Evolutionary conservation across 2,329 filamentous ascomycete species (phyloP).

Genomic region (Fusarium solani-melongenae): DNA sequence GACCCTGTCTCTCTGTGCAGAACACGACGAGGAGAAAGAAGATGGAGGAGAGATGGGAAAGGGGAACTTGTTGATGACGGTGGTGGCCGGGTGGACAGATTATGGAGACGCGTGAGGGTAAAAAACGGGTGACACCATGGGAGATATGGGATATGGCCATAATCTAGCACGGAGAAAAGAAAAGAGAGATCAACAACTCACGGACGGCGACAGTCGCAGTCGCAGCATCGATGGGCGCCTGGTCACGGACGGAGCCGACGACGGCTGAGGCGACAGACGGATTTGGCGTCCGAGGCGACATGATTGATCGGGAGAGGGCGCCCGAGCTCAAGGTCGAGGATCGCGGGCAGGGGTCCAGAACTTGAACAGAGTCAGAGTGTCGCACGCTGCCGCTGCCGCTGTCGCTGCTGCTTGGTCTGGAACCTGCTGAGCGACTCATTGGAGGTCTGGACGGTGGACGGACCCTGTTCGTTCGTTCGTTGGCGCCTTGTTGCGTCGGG

Average conservation of each 20-base stretch:
- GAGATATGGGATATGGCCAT: background rate
- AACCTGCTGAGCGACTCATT: background rate
- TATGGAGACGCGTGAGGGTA: background rate
- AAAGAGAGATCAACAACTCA: background rate
- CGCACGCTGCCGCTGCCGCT: background rate
- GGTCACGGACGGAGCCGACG: slow-evolving; percentile 34
- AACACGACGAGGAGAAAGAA: background rate
- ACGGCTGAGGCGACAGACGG: slow-evolving; percentile 20
- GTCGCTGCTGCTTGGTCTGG: background rate
- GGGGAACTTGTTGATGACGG: slow-evolving; percentile 8
- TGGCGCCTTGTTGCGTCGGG: background rate
- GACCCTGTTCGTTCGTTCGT: background rate
- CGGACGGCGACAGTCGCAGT: background rate
- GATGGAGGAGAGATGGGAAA: slow-evolving; percentile 2
- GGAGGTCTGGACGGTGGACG: background rate
- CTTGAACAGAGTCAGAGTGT: background rate
- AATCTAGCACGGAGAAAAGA: background rate
- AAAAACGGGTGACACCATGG: background rate
- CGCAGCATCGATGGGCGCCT: slow-evolving; percentile 2
- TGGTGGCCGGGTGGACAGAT: slow-evolving; percentile 4
- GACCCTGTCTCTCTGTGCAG: slow-evolving; percentile 23
- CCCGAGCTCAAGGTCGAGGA: background rate
- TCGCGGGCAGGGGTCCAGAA: slow-evolving; percentile 21
- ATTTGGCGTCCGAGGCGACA: slow-evolving; percentile 22
- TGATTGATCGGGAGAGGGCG: slow-evolving; percentile 4